Base-by-base conservation (phyloP, 2,329 filamentous ascomycete species). In the Zarea fungicola region DNA sequence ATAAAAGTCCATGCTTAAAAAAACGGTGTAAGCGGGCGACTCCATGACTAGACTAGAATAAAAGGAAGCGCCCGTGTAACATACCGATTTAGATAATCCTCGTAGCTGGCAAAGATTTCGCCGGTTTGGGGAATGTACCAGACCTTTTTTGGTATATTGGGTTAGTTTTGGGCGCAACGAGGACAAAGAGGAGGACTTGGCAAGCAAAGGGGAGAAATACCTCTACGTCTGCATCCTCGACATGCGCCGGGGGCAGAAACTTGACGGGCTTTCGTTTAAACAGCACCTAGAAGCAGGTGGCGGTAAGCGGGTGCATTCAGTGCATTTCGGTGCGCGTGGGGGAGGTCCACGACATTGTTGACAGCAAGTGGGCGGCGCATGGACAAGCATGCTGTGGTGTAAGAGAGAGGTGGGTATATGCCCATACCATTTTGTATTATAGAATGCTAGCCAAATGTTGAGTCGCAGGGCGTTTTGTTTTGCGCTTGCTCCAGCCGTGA, bases 211-310 rank as follows among this genome's bases (percentile, higher is more conserved):
- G n/a, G n/a, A n/a, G 52, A 64, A 78, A 59, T 77, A 92, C 91
- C 80, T 97, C 90, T 58, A 81, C 77, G 60, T 87, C 83, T 56
- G 95, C 89, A 74, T 93, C 84, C 58, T 90, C 78, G 56, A 92
- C 80, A 45, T 79, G 73, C 19, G 87, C 85, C 41, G 78, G 76
- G 42, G 86, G 78, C 57, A 91, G 74, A 65, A 89, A 87, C 70
- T 88, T 84, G 63, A 97, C 90, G 50, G 91, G 91, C 71, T 97
- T 97, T 61, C 93, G 83, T 74, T 97, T 97, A 70, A 88, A 96
- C 56, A 96, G 79, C 59, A 99, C 92, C 92, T 97, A 51, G 44
- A 34, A 59, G 58, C 6, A 11, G 21, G 7, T 13, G 6, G 7
- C 21, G 16, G 48, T 42, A 8, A 49, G 43, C 19, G 9, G 19